Conservation (phyloP, 2,329 filamentous ascomycete genomes). For the Cladosporium sp. region DNA sequence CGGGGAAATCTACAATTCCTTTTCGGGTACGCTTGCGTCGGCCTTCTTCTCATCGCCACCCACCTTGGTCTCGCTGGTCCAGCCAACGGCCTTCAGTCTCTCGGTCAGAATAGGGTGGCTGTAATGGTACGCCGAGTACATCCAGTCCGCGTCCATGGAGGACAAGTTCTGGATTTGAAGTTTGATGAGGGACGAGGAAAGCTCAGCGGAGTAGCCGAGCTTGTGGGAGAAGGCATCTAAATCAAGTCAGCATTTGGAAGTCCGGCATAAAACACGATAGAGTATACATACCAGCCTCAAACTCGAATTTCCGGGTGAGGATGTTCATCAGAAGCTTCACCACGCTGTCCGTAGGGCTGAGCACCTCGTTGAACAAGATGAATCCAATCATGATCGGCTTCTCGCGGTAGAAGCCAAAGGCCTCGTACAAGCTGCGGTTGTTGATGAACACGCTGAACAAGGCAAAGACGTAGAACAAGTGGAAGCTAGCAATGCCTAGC, state of each 20-base stretch:
- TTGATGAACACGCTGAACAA: constrained; percentile 97
- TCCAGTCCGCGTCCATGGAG: constrained; percentile 98
- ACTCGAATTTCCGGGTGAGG: constrained; percentile 90
- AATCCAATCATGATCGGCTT: constrained; percentile 96
- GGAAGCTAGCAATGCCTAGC: constrained; percentile 76
- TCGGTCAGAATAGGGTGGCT: constrained; percentile 96
- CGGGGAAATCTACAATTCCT: constrained; percentile 22
- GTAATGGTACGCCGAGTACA: constrained; percentile 98
- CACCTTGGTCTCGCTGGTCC: constrained; percentile 68
- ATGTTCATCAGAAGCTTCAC: constrained; percentile 96
- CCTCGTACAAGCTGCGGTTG: constrained; percentile 84
- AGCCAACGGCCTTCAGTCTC: constrained; percentile 85
- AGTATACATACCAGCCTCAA: constrained; percentile 71
- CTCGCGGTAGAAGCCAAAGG: constrained; percentile 83
- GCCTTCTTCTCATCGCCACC: constrained; percentile 41
- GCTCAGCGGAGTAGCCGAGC: constrained; percentile 79
- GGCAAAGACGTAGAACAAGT: constrained; percentile 95
- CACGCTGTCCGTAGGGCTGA: constrained; percentile 90
- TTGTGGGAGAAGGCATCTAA: constrained; percentile 78
- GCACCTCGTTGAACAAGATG: constrained; percentile 94
- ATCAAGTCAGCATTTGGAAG: constrained; percentile 8
- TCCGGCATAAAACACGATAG: not conserved
- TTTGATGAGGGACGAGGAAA: constrained; percentile 88
- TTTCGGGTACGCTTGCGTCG: constrained; percentile 20
- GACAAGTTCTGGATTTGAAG: constrained; percentile 97